These are phyloP conservation scores for Colletotrichum simmondsii DNA, from an alignment of 2,329 filamentous ascomycete genomes.

Conservation along the genomic window DNA sequence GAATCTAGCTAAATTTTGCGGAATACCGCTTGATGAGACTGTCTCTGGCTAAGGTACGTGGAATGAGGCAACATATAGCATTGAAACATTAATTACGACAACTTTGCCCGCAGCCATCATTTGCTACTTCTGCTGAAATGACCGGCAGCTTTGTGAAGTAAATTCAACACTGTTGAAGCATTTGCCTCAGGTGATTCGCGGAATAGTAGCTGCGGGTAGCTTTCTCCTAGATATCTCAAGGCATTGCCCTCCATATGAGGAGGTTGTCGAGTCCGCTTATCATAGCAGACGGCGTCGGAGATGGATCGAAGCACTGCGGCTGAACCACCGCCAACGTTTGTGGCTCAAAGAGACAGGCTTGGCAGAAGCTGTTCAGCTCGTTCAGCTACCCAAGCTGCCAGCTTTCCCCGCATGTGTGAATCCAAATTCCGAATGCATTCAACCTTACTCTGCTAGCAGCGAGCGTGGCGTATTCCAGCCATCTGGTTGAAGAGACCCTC, in stretches of 20 bases:
- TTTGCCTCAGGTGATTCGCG: too few relatives aligned
- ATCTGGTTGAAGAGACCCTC: not conserved
- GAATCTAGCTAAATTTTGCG: not conserved
- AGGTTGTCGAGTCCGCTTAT: not conserved
- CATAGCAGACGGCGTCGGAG: constrained; percentile 1
- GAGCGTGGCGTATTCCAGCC: not conserved
- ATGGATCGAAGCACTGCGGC: constrained; percentile 10
- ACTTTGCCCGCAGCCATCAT: too few relatives aligned
- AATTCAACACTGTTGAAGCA: too few relatives aligned
- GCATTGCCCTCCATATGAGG: not conserved
- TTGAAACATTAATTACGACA: too few relatives aligned
- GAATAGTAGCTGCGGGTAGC: too few relatives aligned
- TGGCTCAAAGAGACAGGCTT: not conserved
- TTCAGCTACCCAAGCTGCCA: not conserved
- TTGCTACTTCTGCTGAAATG: too few relatives aligned
- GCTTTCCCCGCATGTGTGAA: not conserved
- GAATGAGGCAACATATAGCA: not conserved
- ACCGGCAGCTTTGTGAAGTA: too few relatives aligned
- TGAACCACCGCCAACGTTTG: constrained; percentile 10
- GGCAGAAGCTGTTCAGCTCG: not conserved
- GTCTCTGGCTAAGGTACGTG: not conserved
- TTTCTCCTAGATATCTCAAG: not conserved
- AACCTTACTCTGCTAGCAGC: not conserved
- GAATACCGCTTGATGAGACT: not conserved
- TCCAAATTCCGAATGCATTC: not conserved